Percentiles rank a stretch among this genome's conserved stretches.
Conservation (phyloP, 129 eudicot genomes). For the Helichrysum umbraculigerum region DNA sequence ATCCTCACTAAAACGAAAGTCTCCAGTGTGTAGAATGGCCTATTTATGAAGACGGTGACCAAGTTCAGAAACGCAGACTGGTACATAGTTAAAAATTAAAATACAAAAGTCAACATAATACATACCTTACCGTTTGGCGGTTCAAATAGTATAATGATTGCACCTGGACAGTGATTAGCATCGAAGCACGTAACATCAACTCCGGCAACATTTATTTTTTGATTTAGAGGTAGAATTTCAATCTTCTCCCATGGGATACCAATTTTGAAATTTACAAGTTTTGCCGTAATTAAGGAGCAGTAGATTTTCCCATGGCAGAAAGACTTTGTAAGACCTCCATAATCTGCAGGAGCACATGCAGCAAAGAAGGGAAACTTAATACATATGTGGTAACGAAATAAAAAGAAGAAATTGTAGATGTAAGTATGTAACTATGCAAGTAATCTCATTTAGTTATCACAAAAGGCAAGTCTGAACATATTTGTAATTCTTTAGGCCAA, state of each 20-base stretch:
- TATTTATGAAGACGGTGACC: slow-evolving; percentile 32
- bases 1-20: slow-evolving; percentile 81
- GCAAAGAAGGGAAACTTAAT: background rate
- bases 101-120: slow-evolving; percentile 9
- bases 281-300: slow-evolving; percentile 84
- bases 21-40: slow-evolving; percentile 96
- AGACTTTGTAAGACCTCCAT: slow-evolving; percentile 89
- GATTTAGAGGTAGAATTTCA: slow-evolving; percentile 74
- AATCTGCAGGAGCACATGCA: slow-evolving; percentile 53
- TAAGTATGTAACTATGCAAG: background rate
- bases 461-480: background rate
- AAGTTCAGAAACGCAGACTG: slow-evolving; percentile 8
- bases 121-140: slow-evolving; percentile 82
- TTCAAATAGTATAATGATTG: slow-evolving; percentile 80
- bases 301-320: slow-evolving; percentile 83
- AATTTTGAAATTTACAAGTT: slow-evolving; percentile 75
- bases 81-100: background rate
- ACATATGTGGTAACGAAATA: background rate
- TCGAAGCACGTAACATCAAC: slow-evolving; percentile 88
- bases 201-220: slow-evolving; percentile 70
- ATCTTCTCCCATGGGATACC: slow-evolving; percentile 86
- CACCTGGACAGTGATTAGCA: slow-evolving; percentile 98
- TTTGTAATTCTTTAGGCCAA: background rate
- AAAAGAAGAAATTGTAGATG: background rate
- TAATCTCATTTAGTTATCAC: background rate